These are phyloP conservation scores for Carex kokanica DNA, from an alignment of 176 grass and related monocot genomes.

Conservation along the genomic window DNA sequence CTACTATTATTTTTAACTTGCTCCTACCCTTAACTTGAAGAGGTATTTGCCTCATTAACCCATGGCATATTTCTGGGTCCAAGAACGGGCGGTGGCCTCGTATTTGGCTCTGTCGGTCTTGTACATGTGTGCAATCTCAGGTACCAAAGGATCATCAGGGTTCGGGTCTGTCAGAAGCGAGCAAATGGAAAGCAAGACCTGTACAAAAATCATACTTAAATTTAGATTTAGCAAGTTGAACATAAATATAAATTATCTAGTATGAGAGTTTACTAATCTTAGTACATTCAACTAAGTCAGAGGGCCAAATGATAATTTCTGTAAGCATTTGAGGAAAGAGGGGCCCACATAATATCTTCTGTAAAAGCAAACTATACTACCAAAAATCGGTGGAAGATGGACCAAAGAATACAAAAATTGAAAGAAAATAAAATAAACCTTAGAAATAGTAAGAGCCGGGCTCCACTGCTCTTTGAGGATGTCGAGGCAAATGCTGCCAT, in stretches of 20 bases:
- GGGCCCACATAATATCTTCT: neutral
- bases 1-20: neutral
- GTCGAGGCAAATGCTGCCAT: constrained; percentile 31
- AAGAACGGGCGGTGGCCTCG: constrained; percentile 33
- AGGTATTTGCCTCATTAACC: constrained; percentile 4
- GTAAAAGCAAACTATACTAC: neutral
- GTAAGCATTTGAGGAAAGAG: neutral
- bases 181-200: constrained; percentile 42
- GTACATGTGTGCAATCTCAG: constrained; percentile 45
- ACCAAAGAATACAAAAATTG: neutral
- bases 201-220: neutral
- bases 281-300: neutral
- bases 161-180: constrained; percentile 41
- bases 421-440: constrained; percentile 1
- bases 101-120: constrained; percentile 43
- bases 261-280: neutral
- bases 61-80: constrained; percentile 46
- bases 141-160: constrained; percentile 40
- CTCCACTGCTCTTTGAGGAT: constrained; percentile 31
- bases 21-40: neutral
- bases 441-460: constrained; percentile 27
- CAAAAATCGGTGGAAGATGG: neutral
- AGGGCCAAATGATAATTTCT: neutral
- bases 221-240: neutral
- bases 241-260: neutral